phyloP scores from a whole-genome alignment of 805 yeast species.

The Myxozyma sirexii region DNA sequence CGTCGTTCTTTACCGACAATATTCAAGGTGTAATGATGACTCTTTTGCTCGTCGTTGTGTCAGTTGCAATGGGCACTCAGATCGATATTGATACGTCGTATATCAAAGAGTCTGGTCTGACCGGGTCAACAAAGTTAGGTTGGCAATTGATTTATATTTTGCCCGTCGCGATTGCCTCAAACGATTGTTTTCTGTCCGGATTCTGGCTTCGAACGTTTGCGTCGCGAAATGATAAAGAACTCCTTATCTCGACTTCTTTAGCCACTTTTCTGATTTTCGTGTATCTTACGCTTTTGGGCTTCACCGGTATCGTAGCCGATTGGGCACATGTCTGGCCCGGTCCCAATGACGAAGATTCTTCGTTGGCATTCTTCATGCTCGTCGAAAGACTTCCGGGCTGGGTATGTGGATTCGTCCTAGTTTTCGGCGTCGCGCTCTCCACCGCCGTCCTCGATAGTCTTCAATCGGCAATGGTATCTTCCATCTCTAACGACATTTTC shows the following conservation, averaged over 20 bases:
- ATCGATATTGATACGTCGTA: constrained; percentile 60
- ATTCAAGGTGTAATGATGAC: constrained; percentile 78
- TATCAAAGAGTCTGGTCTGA: constrained; percentile 65
- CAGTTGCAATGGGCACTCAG: constrained; percentile 76
- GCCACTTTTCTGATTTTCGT: constrained; percentile 69
- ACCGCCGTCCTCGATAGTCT: constrained; percentile 88
- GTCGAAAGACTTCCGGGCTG: constrained; percentile 76
- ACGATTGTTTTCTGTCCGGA: constrained; percentile 87
- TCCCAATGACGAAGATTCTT: constrained; percentile 55
- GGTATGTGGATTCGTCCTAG: constrained; percentile 81
- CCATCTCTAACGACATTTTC: constrained; percentile 86
- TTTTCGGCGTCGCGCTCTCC: constrained; percentile 71
- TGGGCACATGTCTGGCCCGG: constrained; percentile 73
- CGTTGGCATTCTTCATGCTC: constrained; percentile 71
- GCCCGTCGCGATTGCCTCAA: constrained; percentile 83
- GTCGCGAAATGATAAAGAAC: constrained; percentile 72
- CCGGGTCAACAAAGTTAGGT: constrained; percentile 70
- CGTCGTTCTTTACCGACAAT: constrained; percentile 84
- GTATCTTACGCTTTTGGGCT: constrained; percentile 72
- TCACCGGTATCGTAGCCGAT: constrained; percentile 84
- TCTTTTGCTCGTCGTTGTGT: constrained; percentile 65
- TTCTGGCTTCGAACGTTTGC: constrained; percentile 96
- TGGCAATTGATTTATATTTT: constrained; percentile 89
- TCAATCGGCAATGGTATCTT: constrained; percentile 85
- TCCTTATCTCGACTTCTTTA: constrained; percentile 71